These are phyloP conservation scores for Leccinum sublutescens DNA, from an alignment of 768 basidiomycete genomes.

Conservation along the genomic window DNA sequence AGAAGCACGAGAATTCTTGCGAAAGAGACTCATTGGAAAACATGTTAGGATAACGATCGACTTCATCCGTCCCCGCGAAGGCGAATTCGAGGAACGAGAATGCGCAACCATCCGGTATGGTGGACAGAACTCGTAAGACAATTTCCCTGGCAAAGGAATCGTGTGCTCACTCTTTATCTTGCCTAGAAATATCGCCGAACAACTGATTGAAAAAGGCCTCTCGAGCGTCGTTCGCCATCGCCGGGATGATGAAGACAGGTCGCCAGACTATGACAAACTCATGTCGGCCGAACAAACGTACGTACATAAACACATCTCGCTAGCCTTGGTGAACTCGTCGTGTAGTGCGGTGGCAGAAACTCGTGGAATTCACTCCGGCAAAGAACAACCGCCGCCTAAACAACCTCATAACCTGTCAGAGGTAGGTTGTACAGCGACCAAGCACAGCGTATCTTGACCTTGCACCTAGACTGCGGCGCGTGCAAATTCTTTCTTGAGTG, in stretches of 20 bases:
- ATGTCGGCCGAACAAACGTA: constrained; percentile 93
- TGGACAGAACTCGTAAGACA: constrained; percentile 68
- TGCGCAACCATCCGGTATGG: constrained; percentile 88
- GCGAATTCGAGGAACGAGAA: constrained; percentile 91
- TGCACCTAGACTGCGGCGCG: constrained; percentile 57
- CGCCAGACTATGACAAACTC: constrained; percentile 93
- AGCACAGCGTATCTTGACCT: not conserved
- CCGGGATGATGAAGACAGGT: constrained; percentile 93
- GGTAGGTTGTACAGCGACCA: constrained; percentile 39
- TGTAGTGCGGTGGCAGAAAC: constrained; percentile 71
- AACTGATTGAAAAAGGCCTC: constrained; percentile 90
- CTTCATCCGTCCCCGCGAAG: constrained; percentile 87
- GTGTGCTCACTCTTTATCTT: constrained; percentile 6
- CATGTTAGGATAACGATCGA: constrained; percentile 80
- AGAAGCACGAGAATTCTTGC: constrained; percentile 90
- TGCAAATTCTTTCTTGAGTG: constrained; percentile 83
- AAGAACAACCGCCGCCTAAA: constrained; percentile 78
- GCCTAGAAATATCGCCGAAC: constrained; percentile 84
- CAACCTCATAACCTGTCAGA: constrained; percentile 91
- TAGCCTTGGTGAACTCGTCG: constrained; percentile 9
- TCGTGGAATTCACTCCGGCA: constrained; percentile 89
- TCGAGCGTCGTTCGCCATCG: constrained; percentile 89
- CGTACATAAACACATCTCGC: constrained; percentile 31
- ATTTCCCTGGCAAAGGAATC: not conserved
- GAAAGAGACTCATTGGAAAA: constrained; percentile 92